Evolutionary conservation across 2,329 filamentous ascomycete species (phyloP).

Genomic region (Stagonosporopsis cucurbitacearum): DNA sequence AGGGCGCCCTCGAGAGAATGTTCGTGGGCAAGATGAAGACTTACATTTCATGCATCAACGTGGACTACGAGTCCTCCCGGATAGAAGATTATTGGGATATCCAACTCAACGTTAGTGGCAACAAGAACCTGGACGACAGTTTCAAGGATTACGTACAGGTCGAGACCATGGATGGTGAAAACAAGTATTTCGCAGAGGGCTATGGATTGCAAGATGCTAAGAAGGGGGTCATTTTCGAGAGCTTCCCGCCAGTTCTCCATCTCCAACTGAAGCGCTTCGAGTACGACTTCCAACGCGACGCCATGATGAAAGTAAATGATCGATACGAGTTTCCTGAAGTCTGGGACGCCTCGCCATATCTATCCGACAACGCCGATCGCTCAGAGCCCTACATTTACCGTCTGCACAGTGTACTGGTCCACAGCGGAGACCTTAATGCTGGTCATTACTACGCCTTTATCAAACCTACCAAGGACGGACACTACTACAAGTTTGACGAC

Average conservation of each 20-base stretch:
- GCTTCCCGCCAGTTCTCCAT: conserved; percentile 92
- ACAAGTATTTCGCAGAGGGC: conserved; percentile 94
- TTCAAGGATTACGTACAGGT: conserved; percentile 97
- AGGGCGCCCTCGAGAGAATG: conserved; percentile 86
- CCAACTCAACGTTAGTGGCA: conserved; percentile 93
- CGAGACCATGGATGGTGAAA: conserved; percentile 96
- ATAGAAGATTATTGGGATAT: conserved; percentile 99
- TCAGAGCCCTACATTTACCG: conserved; percentile 92
- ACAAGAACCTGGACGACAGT: conserved; percentile 90
- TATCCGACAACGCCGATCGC: conserved; percentile 83
- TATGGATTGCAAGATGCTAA: conserved; percentile 94
- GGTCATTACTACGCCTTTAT: conserved; percentile 98
- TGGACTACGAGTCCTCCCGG: conserved; percentile 94
- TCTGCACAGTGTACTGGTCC: conserved; percentile 91
- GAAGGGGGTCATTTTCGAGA: conserved; percentile 97
- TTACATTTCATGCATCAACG: conserved; percentile 98
- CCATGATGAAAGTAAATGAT: conserved; percentile 99
- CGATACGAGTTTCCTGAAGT: conserved; percentile 87
- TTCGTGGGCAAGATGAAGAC: conserved; percentile 99
- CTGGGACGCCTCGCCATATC: conserved; percentile 84
- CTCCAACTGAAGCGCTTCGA: conserved; percentile 97
- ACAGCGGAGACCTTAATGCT: conserved; percentile 95
- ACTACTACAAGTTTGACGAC: conserved; percentile 97
- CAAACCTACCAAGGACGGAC: conserved; percentile 86
- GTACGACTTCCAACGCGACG: conserved; percentile 93